Percentiles rank a stretch among this genome's conserved stretches.
phyloP scores from a whole-genome alignment of 2,329 filamentous ascomycete species.

The Paramyrothecium roridum region DNA sequence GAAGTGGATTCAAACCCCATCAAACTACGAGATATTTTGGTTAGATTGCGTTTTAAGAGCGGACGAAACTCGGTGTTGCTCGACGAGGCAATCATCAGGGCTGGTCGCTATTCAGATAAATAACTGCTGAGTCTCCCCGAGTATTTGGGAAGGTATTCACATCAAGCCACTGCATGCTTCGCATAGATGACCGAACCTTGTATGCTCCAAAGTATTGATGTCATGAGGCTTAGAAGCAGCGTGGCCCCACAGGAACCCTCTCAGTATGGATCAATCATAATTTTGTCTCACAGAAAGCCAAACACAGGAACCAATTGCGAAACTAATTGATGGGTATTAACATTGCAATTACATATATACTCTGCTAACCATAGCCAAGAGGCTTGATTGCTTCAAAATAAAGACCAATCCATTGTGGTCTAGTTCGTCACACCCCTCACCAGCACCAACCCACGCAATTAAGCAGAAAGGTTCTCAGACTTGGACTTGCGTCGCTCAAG shows the following conservation, averaged over 20 bases:
- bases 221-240: too few species aligned
- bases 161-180: too few species aligned
- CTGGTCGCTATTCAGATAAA: neutral
- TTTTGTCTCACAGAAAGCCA: too few species aligned
- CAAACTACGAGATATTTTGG: neutral
- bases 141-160: neutral
- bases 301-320: too few species aligned
- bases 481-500: constrained; percentile 53
- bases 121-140: neutral
- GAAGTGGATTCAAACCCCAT: neutral
- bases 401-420: neutral
- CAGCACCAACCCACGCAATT: neutral
- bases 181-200: too few species aligned
- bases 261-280: too few species aligned
- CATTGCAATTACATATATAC: too few species aligned
- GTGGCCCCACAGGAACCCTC: too few species aligned
- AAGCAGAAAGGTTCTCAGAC: constrained; percentile 21
- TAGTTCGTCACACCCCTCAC: neutral
- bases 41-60: neutral
- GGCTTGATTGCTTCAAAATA: neutral
- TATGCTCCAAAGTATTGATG: too few species aligned
- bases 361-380: too few species aligned
- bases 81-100: neutral
- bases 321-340: too few species aligned
- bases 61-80: neutral